Evolutionary conservation across 2,329 filamentous ascomycete species (phyloP).

Genomic region (Cladosporium sp.): DNA sequence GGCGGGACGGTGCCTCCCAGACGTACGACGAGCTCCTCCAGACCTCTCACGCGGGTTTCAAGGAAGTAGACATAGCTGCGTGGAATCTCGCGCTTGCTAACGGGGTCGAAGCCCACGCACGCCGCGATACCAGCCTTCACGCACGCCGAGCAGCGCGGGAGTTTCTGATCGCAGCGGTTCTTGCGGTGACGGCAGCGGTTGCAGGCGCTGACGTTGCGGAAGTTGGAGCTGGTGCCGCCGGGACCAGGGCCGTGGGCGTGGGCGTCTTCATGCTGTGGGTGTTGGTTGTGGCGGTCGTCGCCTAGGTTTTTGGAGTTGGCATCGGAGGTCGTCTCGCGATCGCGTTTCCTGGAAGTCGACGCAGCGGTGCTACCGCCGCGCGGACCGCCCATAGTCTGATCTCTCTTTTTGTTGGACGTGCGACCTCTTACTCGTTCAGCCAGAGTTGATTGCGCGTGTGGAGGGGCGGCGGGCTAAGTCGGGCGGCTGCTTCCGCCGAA

Average conservation of each 20-base stretch:
- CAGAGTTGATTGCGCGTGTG: neutral
- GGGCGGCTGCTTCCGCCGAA: too few species aligned
- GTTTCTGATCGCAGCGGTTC: conserved; percentile 88
- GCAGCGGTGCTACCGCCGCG: conserved; percentile 9
- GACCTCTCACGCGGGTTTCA: conserved; percentile 76
- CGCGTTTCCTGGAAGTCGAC: conserved; percentile 9
- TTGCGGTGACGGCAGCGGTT: conserved; percentile 89
- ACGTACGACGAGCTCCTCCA: conserved; percentile 68
- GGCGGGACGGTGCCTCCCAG: conserved; percentile 69
- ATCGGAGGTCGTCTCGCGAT: conserved; percentile 2
- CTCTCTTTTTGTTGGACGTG: neutral
- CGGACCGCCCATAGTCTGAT: conserved; percentile 6
- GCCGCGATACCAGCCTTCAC: conserved; percentile 78
- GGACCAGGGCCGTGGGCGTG: conserved; percentile 9
- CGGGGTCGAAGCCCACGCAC: conserved; percentile 93
- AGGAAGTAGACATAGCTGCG: conserved; percentile 88
- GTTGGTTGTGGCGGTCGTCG: neutral
- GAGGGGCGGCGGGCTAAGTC: conserved; percentile 4
- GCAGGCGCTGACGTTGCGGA: conserved; percentile 71
- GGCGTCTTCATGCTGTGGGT: neutral
- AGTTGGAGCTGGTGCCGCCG: conserved; percentile 32
- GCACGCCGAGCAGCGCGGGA: conserved; percentile 86
- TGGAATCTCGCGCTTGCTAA: conserved; percentile 92
- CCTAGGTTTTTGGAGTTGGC: neutral
- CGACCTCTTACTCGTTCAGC: neutral